phyloP scores from a whole-genome alignment of 768 basidiomycete species.

The Psilocybe subaeruginosa region DNA sequence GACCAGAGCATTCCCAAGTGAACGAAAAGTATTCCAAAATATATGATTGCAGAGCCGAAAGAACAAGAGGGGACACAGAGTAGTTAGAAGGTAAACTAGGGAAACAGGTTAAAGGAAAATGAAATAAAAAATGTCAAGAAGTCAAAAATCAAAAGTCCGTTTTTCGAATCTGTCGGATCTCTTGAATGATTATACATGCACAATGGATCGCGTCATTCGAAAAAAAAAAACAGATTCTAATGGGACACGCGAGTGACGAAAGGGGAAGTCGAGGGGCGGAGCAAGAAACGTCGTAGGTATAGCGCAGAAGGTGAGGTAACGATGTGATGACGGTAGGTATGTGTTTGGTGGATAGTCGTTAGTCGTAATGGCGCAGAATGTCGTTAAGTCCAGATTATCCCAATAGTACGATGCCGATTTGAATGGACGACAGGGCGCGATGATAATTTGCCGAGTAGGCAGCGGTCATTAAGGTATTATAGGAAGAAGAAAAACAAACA shows the following conservation, averaged over 20 bases:
- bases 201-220: not conserved
- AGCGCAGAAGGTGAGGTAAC: not conserved
- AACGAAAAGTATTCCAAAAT: not conserved
- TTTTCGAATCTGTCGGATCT: not conserved
- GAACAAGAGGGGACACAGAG: not conserved
- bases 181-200: not conserved
- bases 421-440: not conserved
- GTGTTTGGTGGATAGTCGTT: not conserved
- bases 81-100: not conserved
- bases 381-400: not conserved
- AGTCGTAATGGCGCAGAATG: not conserved
- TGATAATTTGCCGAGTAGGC: not conserved
- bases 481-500: not conserved
- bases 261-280: not conserved
- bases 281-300: not conserved
- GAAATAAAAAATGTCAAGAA: not conserved
- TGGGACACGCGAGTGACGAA: not conserved
- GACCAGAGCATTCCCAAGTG: too few species aligned
- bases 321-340: not conserved
- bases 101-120: not conserved
- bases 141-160: not conserved
- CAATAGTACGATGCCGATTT: not conserved
- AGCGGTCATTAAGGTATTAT: not conserved
- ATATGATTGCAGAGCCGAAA: not conserved
- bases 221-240: not conserved